These are phyloP conservation scores for Talaromyces marneffei DNA, from an alignment of 2,329 filamentous ascomycete species.

Conservation along the genomic window DNA sequence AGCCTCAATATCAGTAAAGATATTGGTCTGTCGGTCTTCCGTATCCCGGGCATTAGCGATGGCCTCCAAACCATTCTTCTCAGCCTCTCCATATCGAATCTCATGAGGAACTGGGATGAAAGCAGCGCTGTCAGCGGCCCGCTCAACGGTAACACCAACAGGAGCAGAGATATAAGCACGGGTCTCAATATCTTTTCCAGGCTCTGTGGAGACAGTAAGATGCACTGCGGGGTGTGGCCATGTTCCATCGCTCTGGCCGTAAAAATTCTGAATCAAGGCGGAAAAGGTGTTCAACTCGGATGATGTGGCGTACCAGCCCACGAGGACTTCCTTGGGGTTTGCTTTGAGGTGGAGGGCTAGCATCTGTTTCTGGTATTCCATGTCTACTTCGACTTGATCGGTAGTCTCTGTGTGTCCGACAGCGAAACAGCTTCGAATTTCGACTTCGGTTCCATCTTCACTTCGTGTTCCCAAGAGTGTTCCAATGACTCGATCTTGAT, in stretches of 20 bases:
- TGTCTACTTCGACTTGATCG: constrained; percentile 98
- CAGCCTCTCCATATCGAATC: constrained; percentile 78
- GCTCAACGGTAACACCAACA: constrained; percentile 89
- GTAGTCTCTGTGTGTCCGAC: constrained; percentile 97
- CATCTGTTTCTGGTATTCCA: constrained; percentile 99
- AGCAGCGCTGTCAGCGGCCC: constrained; percentile 89
- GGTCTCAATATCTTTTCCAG: constrained; percentile 82
- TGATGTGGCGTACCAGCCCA: constrained; percentile 98
- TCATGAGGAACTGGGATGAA: constrained; percentile 97
- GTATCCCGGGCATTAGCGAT: constrained; percentile 74
- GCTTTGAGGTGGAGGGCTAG: constrained; percentile 89
- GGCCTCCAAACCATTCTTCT: constrained; percentile 72
- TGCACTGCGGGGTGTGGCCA: constrained; percentile 97
- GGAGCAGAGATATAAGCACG: constrained; percentile 93
- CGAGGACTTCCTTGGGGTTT: constrained; percentile 84
- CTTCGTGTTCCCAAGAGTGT: constrained; percentile 87
- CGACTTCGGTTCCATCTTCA: constrained; percentile 94
- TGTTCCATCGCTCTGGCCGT: constrained; percentile 93
- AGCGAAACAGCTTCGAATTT: constrained; percentile 93
- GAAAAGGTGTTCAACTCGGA: constrained; percentile 97
- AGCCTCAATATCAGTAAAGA: constrained; percentile 84
- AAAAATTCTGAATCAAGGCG: constrained; percentile 99
- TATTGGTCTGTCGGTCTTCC: constrained; percentile 65
- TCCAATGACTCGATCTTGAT: constrained; percentile 93
- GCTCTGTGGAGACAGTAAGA: constrained; percentile 85